Evolutionary conservation across 192 early-diverging fungal species (phyloP).

Genomic region (Umbelopsis sp.): DNA sequence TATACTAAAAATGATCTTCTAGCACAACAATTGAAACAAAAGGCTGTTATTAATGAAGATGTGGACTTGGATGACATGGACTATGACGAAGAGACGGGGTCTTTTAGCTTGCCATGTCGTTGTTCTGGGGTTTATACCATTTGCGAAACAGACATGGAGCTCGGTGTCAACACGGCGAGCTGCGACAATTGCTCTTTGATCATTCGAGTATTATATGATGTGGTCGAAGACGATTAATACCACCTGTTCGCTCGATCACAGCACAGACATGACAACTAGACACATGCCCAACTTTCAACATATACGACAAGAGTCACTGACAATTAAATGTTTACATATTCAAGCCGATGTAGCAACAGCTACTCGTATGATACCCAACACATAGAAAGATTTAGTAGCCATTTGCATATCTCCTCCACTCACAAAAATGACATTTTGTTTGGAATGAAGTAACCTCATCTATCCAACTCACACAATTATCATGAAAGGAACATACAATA

Average conservation of each 20-base stretch:
- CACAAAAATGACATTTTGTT: too few relatives aligned
- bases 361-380: too few relatives aligned
- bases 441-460: too few relatives aligned
- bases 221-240: slow-evolving; percentile 44
- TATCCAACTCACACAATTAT: too few relatives aligned
- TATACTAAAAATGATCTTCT: background rate
- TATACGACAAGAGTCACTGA: too few relatives aligned
- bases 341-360: too few relatives aligned
- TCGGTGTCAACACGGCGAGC: slow-evolving; percentile 59
- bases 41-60: slow-evolving; percentile 69
- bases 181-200: slow-evolving; percentile 73
- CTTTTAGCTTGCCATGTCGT: slow-evolving; percentile 62
- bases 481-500: too few relatives aligned
- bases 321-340: too few relatives aligned
- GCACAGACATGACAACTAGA: background rate
- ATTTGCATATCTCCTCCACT: too few relatives aligned
- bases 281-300: too few relatives aligned
- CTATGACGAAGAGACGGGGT: slow-evolving; percentile 53
- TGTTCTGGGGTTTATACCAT: slow-evolving; percentile 69
- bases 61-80: slow-evolving; percentile 86
- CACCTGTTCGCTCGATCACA: background rate
- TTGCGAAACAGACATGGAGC: slow-evolving; percentile 65
- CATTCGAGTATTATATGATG: slow-evolving; percentile 69
- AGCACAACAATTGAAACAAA: slow-evolving; percentile 39
- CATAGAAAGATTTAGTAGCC: too few relatives aligned